Evolutionary conservation across 2,329 filamentous ascomycete genomes (phyloP), one percentile per base, ranked within the genome.

Genomic region (Sporothrix curviconia): DNA sequence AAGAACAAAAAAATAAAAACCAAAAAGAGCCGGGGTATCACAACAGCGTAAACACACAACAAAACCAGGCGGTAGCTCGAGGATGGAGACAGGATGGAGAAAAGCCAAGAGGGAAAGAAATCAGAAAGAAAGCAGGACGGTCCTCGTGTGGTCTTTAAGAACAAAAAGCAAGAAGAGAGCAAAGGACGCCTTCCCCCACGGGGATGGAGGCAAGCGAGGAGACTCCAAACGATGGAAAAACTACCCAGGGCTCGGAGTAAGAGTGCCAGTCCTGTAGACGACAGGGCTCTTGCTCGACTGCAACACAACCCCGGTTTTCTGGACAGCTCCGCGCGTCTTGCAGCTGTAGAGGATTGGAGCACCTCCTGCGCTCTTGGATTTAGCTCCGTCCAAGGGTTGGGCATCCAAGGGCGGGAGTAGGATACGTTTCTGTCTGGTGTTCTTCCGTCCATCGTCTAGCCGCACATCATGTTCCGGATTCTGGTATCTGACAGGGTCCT

Each of bases 141-240:
- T n/a, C n/a, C n/a, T n/a, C n/a, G n/a, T n/a, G n/a, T n/a, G n/a
- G n/a, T 32, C 28, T 43, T 53, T 32, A 42, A 42, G 36, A 42
- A 53, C 25, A 34, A 40, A 53, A n/a, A n/a, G n/a, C n/a, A n/a
- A n/a, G n/a, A n/a, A n/a, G n/a, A n/a, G n/a, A n/a, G n/a, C n/a
- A n/a, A n/a, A n/a, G n/a, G n/a, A n/a, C n/a, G n/a, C n/a, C 17
- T 30, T 42, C n/a, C 37, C 25, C 17, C 28, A 17, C 34, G 39
- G 22, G 17, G 22, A 17, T 5, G 24, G 24, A 5, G 14, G 9
- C 49, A 17, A 14, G 24, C 19, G n/a, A 17, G 30, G 28, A 49
- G 12, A n/a, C 34, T 22, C 34, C 32, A 39, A 34, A 28, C 47
- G 47, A 51, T 51, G 47, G 47, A 51, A 51, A 51, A 51, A 51